Conservation (phyloP, 2,329 filamentous ascomycete species). For the Aspergillus tubingensis region DNA sequence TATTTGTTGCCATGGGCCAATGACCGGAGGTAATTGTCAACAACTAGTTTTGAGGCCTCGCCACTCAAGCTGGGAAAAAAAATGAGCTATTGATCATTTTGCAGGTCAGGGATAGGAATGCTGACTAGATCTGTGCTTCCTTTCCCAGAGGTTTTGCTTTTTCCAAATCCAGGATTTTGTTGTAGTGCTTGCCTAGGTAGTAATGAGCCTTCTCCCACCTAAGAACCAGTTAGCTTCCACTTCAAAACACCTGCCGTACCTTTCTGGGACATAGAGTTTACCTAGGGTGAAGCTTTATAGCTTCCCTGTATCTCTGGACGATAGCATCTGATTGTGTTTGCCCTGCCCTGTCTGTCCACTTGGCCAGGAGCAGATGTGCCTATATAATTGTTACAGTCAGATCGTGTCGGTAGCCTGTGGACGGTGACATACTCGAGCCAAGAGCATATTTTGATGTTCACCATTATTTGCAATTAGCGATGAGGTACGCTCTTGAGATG, state of each 20-base stretch:
- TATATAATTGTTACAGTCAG: constrained; percentile 36
- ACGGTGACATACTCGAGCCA: constrained; percentile 41
- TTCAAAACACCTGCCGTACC: background rate
- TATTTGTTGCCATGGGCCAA: constrained; percentile 91
- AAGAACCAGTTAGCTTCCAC: background rate
- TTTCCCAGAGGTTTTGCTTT: constrained; percentile 73
- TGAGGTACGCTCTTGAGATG: constrained; percentile 36
- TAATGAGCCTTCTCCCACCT: constrained; percentile 98
- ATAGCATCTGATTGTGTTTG: constrained; percentile 84
- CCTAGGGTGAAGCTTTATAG: constrained; percentile 51
- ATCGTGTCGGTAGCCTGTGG: background rate
- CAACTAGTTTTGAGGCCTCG: constrained; percentile 81
- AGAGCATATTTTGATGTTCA: constrained; percentile 54
- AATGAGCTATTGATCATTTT: constrained; percentile 18
- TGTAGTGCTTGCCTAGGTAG: constrained; percentile 94
- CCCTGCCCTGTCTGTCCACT: constrained; percentile 94
- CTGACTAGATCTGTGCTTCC: constrained; percentile 69
- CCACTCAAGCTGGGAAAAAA: constrained; percentile 62
- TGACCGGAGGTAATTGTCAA: constrained; percentile 90
- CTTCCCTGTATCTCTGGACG: constrained; percentile 78
- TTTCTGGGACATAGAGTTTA: constrained; percentile 9
- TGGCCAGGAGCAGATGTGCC: constrained; percentile 85
- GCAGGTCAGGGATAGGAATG: background rate
- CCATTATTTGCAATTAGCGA: constrained; percentile 43
- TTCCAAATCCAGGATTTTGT: constrained; percentile 90